Evolutionary conservation across 2,329 filamentous ascomycete genomes (phyloP).

Genomic region (Nemania sp.): DNA sequence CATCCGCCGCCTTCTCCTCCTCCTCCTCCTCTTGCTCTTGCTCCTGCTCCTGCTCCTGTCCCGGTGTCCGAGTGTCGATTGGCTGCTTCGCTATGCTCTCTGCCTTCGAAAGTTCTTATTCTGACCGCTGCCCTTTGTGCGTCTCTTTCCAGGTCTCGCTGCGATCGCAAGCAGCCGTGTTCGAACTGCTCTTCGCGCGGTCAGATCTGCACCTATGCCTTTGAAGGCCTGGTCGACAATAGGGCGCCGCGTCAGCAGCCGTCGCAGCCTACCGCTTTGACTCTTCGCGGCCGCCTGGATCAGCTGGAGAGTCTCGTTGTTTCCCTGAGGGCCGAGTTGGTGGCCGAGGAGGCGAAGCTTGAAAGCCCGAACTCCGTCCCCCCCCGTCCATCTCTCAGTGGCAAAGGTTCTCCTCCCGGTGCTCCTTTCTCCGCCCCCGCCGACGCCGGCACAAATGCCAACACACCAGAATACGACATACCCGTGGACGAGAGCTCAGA

Average conservation of each 20-base stretch:
- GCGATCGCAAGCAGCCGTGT: conserved; percentile 1
- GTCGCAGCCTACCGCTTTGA: not conserved
- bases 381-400: not conserved
- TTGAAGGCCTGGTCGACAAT: not conserved
- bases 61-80: not conserved
- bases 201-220: conserved; percentile 6
- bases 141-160: conserved; percentile 3
- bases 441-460: not conserved
- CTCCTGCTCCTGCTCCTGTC: too few species aligned
- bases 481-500: not conserved
- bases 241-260: not conserved
- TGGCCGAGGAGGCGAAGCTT: not conserved
- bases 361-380: not conserved
- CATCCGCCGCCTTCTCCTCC: too few species aligned
- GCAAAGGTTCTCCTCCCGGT: not conserved
- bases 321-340: conserved; percentile 4
- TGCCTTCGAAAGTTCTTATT: not conserved
- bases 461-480: not conserved
- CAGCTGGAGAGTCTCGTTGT: conserved; percentile 8
- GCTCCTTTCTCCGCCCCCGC: not conserved
- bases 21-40: too few species aligned
- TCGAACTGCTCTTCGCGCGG: not conserved
- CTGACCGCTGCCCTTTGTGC: not conserved
- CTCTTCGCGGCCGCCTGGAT: not conserved
- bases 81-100: not conserved